A percentile compares a stretch with the other conserved stretches of the same genome.
Evolutionary conservation across 805 yeast species (phyloP).

Genomic region (Cyberlindnera mississippiensis): DNA sequence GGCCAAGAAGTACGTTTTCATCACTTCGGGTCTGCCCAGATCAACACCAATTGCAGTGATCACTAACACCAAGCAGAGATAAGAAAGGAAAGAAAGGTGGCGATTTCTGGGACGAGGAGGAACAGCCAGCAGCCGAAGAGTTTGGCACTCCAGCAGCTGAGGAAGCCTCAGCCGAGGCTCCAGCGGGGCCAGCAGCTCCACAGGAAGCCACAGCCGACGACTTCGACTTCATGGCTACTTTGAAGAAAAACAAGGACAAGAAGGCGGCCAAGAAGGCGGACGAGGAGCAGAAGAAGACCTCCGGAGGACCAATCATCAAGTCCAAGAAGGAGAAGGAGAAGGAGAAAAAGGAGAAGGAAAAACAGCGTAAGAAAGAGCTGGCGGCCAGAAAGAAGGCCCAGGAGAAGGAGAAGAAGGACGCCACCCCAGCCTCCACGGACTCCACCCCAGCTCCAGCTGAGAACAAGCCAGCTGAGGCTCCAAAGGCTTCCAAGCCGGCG

Average conservation of each 20-base stretch:
- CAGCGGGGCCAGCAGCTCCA: constrained; percentile 28
- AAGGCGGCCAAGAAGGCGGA: constrained; percentile 63
- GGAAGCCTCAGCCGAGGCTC: constrained; percentile 27
- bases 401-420: constrained; percentile 18
- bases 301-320: constrained; percentile 66
- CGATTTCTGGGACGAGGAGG: constrained; percentile 64
- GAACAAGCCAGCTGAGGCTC: constrained; percentile 22
- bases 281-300: constrained; percentile 39
- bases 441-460: constrained; percentile 29
- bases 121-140: constrained; percentile 50
- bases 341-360: constrained; percentile 91
- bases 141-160: constrained; percentile 30
- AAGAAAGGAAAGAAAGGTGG: constrained; percentile 66
- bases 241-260: constrained; percentile 76
- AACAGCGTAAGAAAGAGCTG: constrained; percentile 84
- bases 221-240: constrained; percentile 76
- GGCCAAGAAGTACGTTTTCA: constrained; percentile 19
- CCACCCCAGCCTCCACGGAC: constrained; percentile 7
- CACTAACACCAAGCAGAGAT: constrained; percentile 33
- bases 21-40: not conserved
- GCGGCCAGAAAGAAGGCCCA: constrained; percentile 78
- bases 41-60: not conserved
- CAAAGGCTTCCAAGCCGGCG: constrained; percentile 36
- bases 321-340: constrained; percentile 92
- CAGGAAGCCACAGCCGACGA: constrained; percentile 36